Conservation (phyloP, 441 rosid genomes). For the Isatis lusitanica region DNA sequence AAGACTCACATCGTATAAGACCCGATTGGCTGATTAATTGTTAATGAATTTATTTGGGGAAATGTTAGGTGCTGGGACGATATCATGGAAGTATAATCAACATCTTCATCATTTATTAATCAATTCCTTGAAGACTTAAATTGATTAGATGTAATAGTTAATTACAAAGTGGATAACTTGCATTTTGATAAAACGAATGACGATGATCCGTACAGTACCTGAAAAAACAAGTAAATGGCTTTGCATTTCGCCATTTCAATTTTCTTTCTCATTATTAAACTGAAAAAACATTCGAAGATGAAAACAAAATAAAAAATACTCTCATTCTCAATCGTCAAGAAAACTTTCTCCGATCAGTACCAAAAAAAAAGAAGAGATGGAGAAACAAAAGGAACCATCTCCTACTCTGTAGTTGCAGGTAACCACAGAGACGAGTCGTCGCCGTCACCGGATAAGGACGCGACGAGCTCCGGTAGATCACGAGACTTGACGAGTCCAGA, state of each 20-base stretch:
- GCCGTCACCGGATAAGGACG: neutral
- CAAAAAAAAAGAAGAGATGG: constrained; percentile 10
- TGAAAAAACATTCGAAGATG: neutral
- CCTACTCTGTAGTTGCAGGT: constrained; percentile 18
- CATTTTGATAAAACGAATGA: neutral
- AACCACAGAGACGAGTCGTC: constrained; percentile 21
- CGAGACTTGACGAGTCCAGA: constrained; percentile 18
- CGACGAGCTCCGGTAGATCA: neutral
- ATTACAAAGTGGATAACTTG: constrained; percentile 8
- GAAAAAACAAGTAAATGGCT: neutral
- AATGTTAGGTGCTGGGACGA: neutral
- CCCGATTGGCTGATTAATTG: neutral
- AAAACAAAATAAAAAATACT: neutral
- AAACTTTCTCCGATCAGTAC: constrained; percentile 7
- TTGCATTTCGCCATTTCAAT: neutral
- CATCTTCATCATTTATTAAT: constrained; percentile 1
- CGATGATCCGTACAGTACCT: constrained; percentile 7
- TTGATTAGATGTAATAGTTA: neutral
- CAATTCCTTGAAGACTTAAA: neutral
- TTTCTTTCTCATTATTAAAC: neutral
- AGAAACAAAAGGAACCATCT: too few relatives aligned
- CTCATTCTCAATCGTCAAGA: neutral
- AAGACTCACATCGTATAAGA: neutral
- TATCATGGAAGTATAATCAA: neutral
- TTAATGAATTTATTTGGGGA: neutral